phyloP scores from a whole-genome alignment of 2,329 filamentous ascomycete species.

The Calonectria multiphialidica region DNA sequence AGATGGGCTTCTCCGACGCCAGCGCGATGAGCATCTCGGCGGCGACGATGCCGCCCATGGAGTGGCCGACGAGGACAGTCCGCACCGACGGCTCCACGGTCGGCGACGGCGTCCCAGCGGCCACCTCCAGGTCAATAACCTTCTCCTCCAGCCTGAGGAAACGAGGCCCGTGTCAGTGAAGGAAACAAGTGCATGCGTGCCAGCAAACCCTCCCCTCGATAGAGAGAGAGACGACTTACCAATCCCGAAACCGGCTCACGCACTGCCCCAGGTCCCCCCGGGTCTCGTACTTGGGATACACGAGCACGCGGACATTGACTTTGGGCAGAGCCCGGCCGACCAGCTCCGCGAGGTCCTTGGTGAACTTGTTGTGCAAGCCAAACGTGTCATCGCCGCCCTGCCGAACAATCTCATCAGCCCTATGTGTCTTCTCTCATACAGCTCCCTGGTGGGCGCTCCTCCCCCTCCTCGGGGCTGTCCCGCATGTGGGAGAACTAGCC shows the following conservation, averaged over 20 bases:
- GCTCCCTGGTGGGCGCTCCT: no score
- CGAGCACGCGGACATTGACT: conserved; percentile 73
- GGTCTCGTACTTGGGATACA: conserved; percentile 89
- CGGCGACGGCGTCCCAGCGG: conserved; percentile 81
- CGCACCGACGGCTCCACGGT: conserved; percentile 89
- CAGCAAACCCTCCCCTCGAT: no score
- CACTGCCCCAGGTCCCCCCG: conserved; percentile 79
- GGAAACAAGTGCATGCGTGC: not conserved
- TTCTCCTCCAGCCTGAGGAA: conserved; percentile 81
- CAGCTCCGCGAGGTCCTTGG: conserved; percentile 76
- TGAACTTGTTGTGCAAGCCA: conserved; percentile 73
- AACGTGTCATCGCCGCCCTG: conserved; percentile 85
- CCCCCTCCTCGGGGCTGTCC: not conserved
- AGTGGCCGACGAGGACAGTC: conserved; percentile 86
- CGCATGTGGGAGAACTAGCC: conserved; percentile 52
- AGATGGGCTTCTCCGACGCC: conserved; percentile 66
- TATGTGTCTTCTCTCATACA: no score
- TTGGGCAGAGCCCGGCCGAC: conserved; percentile 76
- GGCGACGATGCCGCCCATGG: conserved; percentile 94
- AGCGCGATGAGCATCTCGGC: conserved; percentile 88
- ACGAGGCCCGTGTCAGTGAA: not conserved
- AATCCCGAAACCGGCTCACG: conserved; percentile 80
- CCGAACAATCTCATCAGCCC: not conserved
- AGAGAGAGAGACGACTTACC: conserved; percentile 58
- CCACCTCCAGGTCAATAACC: conserved; percentile 94